Percentiles rank a stretch among this genome's conserved stretches.
Evolutionary conservation across 257 asterid species (phyloP).

Genomic region (Marsdenia floribunda): DNA sequence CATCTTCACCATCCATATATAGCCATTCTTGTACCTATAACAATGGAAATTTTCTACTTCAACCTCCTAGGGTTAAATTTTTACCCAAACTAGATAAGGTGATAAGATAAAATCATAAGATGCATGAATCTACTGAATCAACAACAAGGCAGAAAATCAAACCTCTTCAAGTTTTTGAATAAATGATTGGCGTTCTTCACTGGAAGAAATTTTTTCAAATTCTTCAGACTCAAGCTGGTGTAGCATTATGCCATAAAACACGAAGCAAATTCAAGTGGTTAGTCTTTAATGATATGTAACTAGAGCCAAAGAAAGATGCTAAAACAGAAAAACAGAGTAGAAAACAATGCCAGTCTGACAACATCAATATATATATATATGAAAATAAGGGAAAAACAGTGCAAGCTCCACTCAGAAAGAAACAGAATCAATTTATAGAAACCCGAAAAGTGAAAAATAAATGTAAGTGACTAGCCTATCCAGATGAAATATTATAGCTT

Average conservation of each 20-base stretch:
- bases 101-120: not conserved
- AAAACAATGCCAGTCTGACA: not conserved
- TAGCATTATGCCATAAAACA: slow-evolving; percentile 12
- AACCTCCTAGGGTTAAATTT: slow-evolving; percentile 3
- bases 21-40: slow-evolving; percentile 95
- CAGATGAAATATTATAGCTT: not conserved
- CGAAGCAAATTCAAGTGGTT: slow-evolving; percentile 13
- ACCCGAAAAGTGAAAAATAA: not conserved
- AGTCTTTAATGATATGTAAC: not conserved
- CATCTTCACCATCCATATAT: slow-evolving; percentile 99
- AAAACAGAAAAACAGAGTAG: not conserved
- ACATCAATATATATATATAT: not conserved
- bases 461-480: not conserved
- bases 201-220: slow-evolving; percentile 62
- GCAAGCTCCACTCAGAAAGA: not conserved
- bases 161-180: slow-evolving; percentile 91
- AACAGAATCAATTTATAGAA: not conserved
- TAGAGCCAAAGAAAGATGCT: no score
- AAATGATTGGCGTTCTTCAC: slow-evolving; percentile 73
- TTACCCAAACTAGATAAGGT: not conserved
- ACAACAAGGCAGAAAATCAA: slow-evolving; percentile 24
- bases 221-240: slow-evolving; percentile 82
- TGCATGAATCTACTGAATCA: not conserved
- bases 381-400: no score
- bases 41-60: slow-evolving; percentile 14